Evolutionary conservation across 495 filamentous ascomycete genomes (phyloP), one percentile per base, ranked within the genome.

Genomic region (Gamarada debralockiae): DNA sequence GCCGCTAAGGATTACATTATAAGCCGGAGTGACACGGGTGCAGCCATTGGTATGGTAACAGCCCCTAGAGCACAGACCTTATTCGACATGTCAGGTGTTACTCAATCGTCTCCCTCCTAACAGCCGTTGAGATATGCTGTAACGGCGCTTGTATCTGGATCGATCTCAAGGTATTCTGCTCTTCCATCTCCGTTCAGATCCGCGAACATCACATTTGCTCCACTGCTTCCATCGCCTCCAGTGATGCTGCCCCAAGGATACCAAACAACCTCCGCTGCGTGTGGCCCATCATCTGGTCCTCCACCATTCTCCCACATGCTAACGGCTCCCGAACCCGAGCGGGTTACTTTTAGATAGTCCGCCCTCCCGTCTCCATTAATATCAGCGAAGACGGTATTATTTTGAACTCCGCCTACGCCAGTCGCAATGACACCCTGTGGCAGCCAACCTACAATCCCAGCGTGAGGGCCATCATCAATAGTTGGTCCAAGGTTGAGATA

Each of bases 331-430:
- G 31, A 34, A 12, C 29, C 47, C 7, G 24, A 3, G n/a, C 22
- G 15, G 14, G 13, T 10, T 3, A 53, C 40, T 37, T 17, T 15
- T 10, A 53, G 40, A 38, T 53, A 53, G 23, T 65, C 62, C 31
- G 48, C 62, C 24, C 31, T 40, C 22, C 54, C 52, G 39, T 65
- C 62, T n/a, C 62, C 62, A 37, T 65, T 65, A 2, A 66, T 54
- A 46, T 64, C 63, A 23, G 52, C 63, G 25, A 52, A 66, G 20
- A 43, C 18, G 27, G 56, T 47, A 44, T 62, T 64, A 13, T 23
- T 13, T 20, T 29, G 18, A 3, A 14, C 25, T 13, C 10, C 25
- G 2, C 50, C 50, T 5, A 53, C 41, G 14, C 50, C 50, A 8
- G 50, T 41, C 9, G 50, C 50, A 10, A 53, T 53, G 2, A 33